A percentile compares a stretch with the other conserved stretches of the same genome.
Conservation (phyloP, 768 basidiomycete species). For the Lactifluus echinatus region DNA sequence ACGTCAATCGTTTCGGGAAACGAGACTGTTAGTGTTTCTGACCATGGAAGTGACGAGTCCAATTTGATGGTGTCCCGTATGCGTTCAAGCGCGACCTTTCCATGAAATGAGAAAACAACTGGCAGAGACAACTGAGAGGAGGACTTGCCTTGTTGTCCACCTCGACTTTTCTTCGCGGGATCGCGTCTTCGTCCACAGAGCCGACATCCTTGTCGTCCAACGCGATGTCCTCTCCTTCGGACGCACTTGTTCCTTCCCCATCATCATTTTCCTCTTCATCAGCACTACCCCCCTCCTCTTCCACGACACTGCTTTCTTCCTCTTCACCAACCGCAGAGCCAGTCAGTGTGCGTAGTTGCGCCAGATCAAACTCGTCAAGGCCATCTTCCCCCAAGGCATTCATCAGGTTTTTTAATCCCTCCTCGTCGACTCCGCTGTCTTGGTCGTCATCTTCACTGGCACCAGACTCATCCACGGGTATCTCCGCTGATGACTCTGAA, state of each 20-base stretch:
- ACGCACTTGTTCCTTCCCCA: conserved; percentile 22
- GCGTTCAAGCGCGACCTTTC: conserved; percentile 66
- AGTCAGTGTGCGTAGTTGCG: conserved; percentile 39
- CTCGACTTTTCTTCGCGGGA: conserved; percentile 76
- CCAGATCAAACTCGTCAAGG: conserved; percentile 54
- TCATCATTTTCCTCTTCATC: conserved; percentile 32
- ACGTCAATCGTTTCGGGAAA: conserved; percentile 68
- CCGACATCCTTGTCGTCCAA: conserved; percentile 61
- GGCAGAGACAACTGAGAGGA: not conserved
- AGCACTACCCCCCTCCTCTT: conserved; percentile 30
- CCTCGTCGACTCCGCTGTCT: conserved; percentile 42
- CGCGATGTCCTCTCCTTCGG: conserved; percentile 39
- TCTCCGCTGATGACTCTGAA: not conserved
- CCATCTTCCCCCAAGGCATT: conserved; percentile 55
- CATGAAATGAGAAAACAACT: not conserved
- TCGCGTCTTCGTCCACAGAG: conserved; percentile 66
- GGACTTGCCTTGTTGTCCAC: conserved; percentile 68
- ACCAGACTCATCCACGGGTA: not conserved
- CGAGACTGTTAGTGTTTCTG: conserved; percentile 65
- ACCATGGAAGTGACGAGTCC: conserved; percentile 71
- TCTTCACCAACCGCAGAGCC: conserved; percentile 24
- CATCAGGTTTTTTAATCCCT: conserved; percentile 50
- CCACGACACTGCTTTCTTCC: conserved; percentile 16
- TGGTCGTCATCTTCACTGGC: conserved; percentile 16
- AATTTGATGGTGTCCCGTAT: conserved; percentile 73